These are phyloP conservation scores for Leishmania major DNA, from an alignment of 208 protist species.

Conservation along the genomic window DNA sequence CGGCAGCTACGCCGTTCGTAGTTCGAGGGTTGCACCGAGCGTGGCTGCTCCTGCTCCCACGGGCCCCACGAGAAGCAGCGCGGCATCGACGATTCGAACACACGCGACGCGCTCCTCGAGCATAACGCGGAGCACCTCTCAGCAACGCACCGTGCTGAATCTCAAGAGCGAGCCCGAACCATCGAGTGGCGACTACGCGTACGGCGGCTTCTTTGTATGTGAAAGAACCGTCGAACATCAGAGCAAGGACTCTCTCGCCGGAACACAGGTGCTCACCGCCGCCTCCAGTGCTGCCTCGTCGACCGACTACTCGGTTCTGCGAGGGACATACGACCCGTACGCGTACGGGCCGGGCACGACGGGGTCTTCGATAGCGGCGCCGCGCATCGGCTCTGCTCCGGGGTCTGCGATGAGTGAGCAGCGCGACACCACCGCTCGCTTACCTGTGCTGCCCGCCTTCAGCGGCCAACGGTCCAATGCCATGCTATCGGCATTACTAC, in stretches of 20 bases:
- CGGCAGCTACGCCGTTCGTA: not conserved
- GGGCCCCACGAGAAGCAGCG: not conserved
- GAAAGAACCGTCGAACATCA: not conserved
- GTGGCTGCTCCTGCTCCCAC: not conserved
- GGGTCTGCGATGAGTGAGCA: not conserved
- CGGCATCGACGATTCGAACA: not conserved
- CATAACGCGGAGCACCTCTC: not conserved
- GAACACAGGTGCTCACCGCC: not conserved
- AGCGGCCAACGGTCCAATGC: not conserved
- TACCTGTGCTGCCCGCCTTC: not conserved
- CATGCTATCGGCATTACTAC: not conserved
- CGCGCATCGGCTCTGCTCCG: not conserved
- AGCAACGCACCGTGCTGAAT: too few relatives aligned
- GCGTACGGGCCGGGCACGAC: not conserved
- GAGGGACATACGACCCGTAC: slow-evolving; percentile 9
- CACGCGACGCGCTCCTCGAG: not conserved
- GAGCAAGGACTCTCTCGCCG: not conserved
- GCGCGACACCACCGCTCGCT: not conserved
- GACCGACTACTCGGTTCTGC: slow-evolving; percentile 7
- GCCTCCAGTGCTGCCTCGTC: slow-evolving; percentile 13
- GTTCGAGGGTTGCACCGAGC: not conserved
- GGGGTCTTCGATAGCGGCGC: not conserved
- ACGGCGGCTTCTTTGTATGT: not conserved
- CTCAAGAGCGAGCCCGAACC: not conserved
- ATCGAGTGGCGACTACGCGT: not conserved